Conservation (phyloP, 441 rosid genomes). For the Euphorbia schlechtendalii region DNA sequence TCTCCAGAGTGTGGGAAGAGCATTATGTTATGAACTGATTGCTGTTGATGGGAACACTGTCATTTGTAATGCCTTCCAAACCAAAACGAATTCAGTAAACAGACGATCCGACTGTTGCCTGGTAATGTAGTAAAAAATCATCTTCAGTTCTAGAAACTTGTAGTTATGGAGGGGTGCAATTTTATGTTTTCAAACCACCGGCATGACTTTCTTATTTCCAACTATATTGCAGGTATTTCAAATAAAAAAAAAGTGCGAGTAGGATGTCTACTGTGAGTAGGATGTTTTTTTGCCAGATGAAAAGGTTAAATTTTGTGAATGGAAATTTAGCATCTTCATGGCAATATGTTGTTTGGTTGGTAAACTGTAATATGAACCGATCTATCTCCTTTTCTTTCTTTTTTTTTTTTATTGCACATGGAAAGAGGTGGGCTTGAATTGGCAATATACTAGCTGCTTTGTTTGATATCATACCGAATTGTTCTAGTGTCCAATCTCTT, state of each 20-base stretch:
- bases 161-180: not conserved
- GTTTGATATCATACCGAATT: not conserved
- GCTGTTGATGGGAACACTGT: slow-evolving; percentile 97
- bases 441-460: not conserved
- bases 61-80: slow-evolving; percentile 80
- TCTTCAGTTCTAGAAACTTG: slow-evolving; percentile 7
- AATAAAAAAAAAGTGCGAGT: slow-evolving; percentile 66
- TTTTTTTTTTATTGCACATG: not conserved
- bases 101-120: slow-evolving; percentile 67
- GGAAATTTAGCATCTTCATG: not conserved
- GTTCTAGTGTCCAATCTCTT: not conserved
- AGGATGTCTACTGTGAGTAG: slow-evolving; percentile 52
- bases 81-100: slow-evolving; percentile 82
- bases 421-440: not conserved
- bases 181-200: not conserved
- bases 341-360: not conserved
- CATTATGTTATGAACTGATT: slow-evolving; percentile 83
- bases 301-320: not conserved
- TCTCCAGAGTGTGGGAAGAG: slow-evolving; percentile 90
- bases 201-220: slow-evolving; percentile 4
- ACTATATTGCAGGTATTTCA: slow-evolving; percentile 58
- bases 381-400: not conserved
- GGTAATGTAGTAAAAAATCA: slow-evolving; percentile 42
- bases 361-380: no score
- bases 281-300: slow-evolving; percentile 58